Conservation (phyloP, 352 stramenopile species). For the Phytophthora palmivora region DNA sequence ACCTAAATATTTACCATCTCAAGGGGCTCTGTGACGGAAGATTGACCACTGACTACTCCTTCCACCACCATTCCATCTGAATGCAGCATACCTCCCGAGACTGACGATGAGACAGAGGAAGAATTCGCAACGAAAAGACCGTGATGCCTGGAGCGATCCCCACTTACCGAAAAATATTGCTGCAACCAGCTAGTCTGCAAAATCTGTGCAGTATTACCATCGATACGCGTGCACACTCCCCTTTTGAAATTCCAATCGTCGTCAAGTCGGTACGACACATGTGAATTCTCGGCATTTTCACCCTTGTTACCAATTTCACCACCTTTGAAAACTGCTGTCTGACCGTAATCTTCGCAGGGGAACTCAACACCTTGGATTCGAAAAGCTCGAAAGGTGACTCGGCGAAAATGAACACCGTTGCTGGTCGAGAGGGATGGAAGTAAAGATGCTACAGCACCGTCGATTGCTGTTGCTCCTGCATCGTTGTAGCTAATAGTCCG, state of each 20-base stretch:
- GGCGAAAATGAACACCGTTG: slow-evolving; percentile 25
- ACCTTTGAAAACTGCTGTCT: slow-evolving; percentile 51
- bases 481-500: slow-evolving; percentile 26
- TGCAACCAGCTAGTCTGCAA: slow-evolving; percentile 56
- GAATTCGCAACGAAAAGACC: slow-evolving; percentile 37
- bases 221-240: slow-evolving; percentile 37
- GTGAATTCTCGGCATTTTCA: background rate
- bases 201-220: slow-evolving; percentile 67
- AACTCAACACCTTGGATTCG: slow-evolving; percentile 51
- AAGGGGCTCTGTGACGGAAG: slow-evolving; percentile 6
- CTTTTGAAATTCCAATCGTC: slow-evolving; percentile 46
- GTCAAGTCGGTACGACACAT: slow-evolving; percentile 43
- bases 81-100: background rate
- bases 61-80: background rate
- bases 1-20: slow-evolving; percentile 33
- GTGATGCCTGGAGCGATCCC: slow-evolving; percentile 45
- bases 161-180: slow-evolving; percentile 48
- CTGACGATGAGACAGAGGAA: background rate
- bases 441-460: slow-evolving; percentile 24
- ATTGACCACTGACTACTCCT: slow-evolving; percentile 1
- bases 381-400: slow-evolving; percentile 49
- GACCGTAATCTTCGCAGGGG: slow-evolving; percentile 62
- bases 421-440: slow-evolving; percentile 13
- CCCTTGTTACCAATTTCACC: slow-evolving; percentile 1
- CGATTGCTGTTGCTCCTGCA: slow-evolving; percentile 22